phyloP scores from a whole-genome alignment of 139 green algal species.

The Trebouxia sp. region DNA sequence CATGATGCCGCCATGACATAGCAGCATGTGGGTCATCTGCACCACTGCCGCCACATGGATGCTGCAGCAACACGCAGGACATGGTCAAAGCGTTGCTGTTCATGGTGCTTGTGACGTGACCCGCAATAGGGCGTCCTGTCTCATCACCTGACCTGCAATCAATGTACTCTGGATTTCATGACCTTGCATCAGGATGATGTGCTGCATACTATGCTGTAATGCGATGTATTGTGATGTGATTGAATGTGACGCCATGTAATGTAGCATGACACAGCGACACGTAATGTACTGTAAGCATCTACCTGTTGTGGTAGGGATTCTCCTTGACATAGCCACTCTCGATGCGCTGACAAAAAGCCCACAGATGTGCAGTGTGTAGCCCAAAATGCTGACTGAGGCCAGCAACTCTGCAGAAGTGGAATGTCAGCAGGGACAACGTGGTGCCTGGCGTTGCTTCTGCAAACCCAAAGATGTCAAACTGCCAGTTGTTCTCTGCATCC shows the following conservation, averaged over 20 bases:
- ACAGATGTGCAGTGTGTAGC: slow-evolving; percentile 11
- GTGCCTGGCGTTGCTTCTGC: not conserved
- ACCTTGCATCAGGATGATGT: no score
- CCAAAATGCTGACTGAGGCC: not conserved
- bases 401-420: not conserved
- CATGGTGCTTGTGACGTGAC: no score
- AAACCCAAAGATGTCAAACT: slow-evolving; percentile 20
- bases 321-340: not conserved
- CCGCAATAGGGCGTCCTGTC: no score
- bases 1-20: not conserved
- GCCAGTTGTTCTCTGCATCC: slow-evolving; percentile 17
- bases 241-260: no score
- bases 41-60: not conserved
- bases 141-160: no score
- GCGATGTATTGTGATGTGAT: no score
- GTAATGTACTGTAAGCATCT: no score
- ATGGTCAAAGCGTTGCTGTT: no score
- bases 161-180: no score
- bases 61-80: slow-evolving; percentile 21
- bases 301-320: slow-evolving; percentile 25
- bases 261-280: no score
- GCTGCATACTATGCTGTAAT: no score
- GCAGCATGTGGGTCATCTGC: not conserved
- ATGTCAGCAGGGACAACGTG: slow-evolving; percentile 20
- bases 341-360: not conserved